phyloP scores from a whole-genome alignment of 306 rosid genomes.

The Hippophae tibetana region DNA sequence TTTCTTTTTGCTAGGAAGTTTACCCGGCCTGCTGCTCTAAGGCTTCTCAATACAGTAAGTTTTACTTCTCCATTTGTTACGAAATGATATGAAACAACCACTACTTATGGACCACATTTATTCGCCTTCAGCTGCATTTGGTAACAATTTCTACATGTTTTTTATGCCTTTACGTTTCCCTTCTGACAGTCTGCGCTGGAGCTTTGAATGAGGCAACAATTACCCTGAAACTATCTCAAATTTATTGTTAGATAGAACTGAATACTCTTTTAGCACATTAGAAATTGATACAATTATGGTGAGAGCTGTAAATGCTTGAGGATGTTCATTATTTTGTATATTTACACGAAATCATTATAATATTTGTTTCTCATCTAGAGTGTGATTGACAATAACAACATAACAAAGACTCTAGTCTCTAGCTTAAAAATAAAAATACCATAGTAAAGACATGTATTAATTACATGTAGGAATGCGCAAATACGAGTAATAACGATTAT shows the following conservation, averaged over 20 bases:
- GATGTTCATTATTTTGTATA: not conserved
- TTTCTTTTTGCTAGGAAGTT: slow-evolving; percentile 92
- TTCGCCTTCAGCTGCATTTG: not conserved
- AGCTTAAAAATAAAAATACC: too few relatives aligned
- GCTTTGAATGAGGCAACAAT: slow-evolving; percentile 29
- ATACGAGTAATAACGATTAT: rapidly evolving
- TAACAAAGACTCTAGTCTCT: too few relatives aligned
- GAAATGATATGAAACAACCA: not conserved
- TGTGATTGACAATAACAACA: too few relatives aligned
- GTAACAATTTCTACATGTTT: not conserved
- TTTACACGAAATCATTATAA: not conserved
- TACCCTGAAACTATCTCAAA: slow-evolving; percentile 9
- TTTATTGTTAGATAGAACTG: slow-evolving; percentile 12
- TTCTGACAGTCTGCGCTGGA: slow-evolving; percentile 51
- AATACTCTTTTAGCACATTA: not conserved
- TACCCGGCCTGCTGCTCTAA: slow-evolving; percentile 83
- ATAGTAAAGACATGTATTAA: too few relatives aligned
- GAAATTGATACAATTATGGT: not conserved
- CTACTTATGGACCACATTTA: not conserved
- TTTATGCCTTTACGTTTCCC: slow-evolving; percentile 6
- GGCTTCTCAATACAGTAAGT: slow-evolving; percentile 79
- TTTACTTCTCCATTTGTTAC: slow-evolving; percentile 3
- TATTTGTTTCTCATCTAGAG: too few relatives aligned
- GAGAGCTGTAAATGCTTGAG: slow-evolving; percentile 4
- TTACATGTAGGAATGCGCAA: too few relatives aligned